Conservation (phyloP, 768 basidiomycete species). For the Amanita thiersii region DNA sequence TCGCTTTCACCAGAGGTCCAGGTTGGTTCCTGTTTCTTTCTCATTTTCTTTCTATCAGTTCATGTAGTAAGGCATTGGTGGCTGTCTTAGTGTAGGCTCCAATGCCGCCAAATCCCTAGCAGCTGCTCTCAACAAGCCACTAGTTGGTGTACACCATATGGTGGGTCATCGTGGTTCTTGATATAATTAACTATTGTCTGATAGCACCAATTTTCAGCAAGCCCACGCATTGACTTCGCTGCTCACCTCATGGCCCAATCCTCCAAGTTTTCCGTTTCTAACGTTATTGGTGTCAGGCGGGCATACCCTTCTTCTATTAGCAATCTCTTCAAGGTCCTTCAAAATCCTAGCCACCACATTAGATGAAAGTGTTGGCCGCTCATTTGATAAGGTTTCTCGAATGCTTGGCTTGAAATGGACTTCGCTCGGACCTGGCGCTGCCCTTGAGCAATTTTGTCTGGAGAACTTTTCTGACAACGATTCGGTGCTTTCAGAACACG, state of each 20-base stretch:
- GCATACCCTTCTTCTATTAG: slow-evolving; percentile 83
- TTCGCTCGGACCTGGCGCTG: slow-evolving; percentile 64
- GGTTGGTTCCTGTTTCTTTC: slow-evolving; percentile 29
- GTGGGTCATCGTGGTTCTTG: slow-evolving; percentile 29
- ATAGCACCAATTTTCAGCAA: slow-evolving; percentile 46
- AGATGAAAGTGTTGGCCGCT: slow-evolving; percentile 71
- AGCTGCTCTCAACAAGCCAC: slow-evolving; percentile 64
- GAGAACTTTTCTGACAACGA: slow-evolving; percentile 18
- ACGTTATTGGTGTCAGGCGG: slow-evolving; percentile 90
- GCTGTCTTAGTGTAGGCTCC: slow-evolving; percentile 71
- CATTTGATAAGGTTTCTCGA: slow-evolving; percentile 79
- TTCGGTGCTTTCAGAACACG: slow-evolving; percentile 13
- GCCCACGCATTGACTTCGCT: slow-evolving; percentile 83
- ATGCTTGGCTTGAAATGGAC: slow-evolving; percentile 61
- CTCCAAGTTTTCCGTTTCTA: slow-evolving; percentile 76
- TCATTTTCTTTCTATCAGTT: slow-evolving; percentile 6
- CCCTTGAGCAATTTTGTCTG: slow-evolving; percentile 65
- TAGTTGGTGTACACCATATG: slow-evolving; percentile 96
- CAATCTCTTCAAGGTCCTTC: slow-evolving; percentile 48
- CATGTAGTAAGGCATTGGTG: slow-evolving; percentile 53
- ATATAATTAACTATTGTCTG: background rate
- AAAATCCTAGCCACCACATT: slow-evolving; percentile 63
- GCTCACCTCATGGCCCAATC: slow-evolving; percentile 44
- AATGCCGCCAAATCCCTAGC: slow-evolving; percentile 85
- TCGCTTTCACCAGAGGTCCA: slow-evolving; percentile 89